phyloP scores from a whole-genome alignment of 2,329 filamentous ascomycete genomes.

The Lachnellula occidentalis region DNA sequence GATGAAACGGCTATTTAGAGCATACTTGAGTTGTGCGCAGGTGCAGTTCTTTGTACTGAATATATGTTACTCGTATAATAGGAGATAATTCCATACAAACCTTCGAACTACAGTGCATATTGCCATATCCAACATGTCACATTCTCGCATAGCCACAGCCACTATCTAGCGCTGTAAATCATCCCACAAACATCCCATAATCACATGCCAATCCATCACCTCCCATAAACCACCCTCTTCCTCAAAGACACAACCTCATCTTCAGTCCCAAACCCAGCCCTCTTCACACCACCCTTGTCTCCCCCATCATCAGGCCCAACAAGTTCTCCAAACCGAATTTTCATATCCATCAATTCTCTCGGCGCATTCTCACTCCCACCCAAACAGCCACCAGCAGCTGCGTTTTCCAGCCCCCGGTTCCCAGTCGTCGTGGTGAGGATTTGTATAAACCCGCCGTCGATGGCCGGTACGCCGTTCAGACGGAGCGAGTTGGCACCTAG shows the following conservation, averaged over 20 bases:
- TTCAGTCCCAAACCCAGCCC: neutral
- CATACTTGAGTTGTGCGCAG: no score
- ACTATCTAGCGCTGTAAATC: no score
- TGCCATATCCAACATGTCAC: no score
- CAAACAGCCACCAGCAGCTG: slow-evolving; percentile 2
- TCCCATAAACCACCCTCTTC: no score
- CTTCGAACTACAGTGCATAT: no score
- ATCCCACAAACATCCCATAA: no score
- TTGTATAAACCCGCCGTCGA: slow-evolving; percentile 3
- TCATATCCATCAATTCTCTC: slow-evolving; percentile 3
- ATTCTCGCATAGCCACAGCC: no score
- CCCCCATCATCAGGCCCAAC: neutral
- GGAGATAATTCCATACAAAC: no score
- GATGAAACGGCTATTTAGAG: no score
- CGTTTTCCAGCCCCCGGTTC: neutral
- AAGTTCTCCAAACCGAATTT: slow-evolving; percentile 5
- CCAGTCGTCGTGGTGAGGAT: slow-evolving; percentile 3
- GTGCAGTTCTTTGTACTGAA: no score
- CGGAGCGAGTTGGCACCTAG: neutral
- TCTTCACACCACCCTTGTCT: neutral
- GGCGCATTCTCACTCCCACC: slow-evolving; percentile 5
- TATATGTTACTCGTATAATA: no score
- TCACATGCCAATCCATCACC: no score
- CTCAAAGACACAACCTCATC: neutral
- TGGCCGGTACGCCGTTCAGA: slow-evolving; percentile 4